Conservation (phyloP, 768 basidiomycete genomes). For the Podaxis mareebaensis region DNA sequence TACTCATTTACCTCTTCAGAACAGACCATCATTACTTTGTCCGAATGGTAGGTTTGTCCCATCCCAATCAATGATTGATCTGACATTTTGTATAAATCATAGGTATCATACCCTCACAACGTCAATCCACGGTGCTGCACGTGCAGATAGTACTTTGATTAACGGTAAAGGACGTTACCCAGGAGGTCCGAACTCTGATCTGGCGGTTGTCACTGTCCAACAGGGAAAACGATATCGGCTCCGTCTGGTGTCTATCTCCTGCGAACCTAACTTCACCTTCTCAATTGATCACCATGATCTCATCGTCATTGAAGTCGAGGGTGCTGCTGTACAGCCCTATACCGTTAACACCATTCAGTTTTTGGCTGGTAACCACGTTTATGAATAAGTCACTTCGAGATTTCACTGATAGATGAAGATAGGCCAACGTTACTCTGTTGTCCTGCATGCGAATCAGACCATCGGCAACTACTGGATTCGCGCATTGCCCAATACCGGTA, state of each 20-base stretch:
- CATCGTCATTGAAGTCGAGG: conserved; percentile 38
- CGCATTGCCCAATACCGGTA: conserved; percentile 26
- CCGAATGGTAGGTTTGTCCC: conserved; percentile 33
- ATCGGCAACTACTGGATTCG: conserved; percentile 40
- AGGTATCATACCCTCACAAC: conserved; percentile 27
- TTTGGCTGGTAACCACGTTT: conserved; percentile 18
- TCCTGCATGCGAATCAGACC: conserved; percentile 36
- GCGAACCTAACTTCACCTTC: conserved; percentile 37
- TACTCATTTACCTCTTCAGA: conserved; percentile 30
- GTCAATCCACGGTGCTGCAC: conserved; percentile 21
- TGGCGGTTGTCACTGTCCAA: conserved; percentile 36
- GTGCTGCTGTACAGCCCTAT: conserved; percentile 23
- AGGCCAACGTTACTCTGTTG: conserved; percentile 44
- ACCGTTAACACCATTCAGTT: conserved; percentile 31
- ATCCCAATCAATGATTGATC: background rate
- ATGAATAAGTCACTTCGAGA: background rate
- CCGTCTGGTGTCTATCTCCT: conserved; percentile 25
- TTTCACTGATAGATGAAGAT: background rate
- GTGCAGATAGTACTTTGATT: conserved; percentile 32
- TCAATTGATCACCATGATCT: conserved; percentile 46
- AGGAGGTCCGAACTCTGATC: conserved; percentile 29
- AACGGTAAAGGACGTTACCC: conserved; percentile 39
- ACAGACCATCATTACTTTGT: conserved; percentile 38
- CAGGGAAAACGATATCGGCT: conserved; percentile 32
- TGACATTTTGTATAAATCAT: background rate